phyloP scores from a whole-genome alignment of 2,329 filamentous ascomycete species.

The Davidsoniella neocaledoniae region DNA sequence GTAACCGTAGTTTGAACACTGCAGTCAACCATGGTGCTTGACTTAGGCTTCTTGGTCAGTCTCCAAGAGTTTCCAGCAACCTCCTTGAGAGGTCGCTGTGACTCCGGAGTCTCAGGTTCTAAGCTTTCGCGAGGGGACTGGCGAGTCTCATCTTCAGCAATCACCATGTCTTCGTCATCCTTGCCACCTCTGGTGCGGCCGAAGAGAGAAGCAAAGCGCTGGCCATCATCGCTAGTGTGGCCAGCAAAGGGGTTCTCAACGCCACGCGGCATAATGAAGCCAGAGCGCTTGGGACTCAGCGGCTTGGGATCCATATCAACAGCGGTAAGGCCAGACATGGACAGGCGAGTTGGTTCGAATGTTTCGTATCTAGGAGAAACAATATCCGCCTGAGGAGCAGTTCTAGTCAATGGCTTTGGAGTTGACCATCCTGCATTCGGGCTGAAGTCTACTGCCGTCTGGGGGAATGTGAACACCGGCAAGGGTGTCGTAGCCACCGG shows the following conservation, averaged over 20 bases:
- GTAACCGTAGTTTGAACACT: conserved; percentile 72
- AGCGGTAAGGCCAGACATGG: conserved; percentile 8
- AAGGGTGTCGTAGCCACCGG: background rate
- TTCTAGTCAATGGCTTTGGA: background rate
- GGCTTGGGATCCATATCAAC: conserved; percentile 10
- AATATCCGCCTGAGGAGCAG: background rate
- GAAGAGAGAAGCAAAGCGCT: conserved; percentile 27
- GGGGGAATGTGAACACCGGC: conserved; percentile 3
- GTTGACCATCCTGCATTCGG: background rate
- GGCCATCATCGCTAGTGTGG: conserved; percentile 14
- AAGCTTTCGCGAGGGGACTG: conserved; percentile 30
- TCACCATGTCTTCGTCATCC: conserved; percentile 21
- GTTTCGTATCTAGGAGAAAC: conserved; percentile 4
- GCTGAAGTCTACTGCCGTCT: conserved; percentile 3
- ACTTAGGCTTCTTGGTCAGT: conserved; percentile 17
- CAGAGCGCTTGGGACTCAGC: conserved; percentile 35
- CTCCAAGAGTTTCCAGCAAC: conserved; percentile 41
- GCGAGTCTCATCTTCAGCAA: conserved; percentile 48
- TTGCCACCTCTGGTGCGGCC: conserved; percentile 19
- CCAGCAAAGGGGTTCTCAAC: conserved; percentile 19
- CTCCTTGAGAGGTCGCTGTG: conserved; percentile 41
- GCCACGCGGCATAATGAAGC: conserved; percentile 38
- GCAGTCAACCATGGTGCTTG: conserved; percentile 12
- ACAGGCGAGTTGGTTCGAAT: conserved; percentile 1
- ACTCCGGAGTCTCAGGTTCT: conserved; percentile 33